These are phyloP conservation scores for Solioccasus polychromus DNA, from an alignment of 768 basidiomycete genomes.

Conservation along the genomic window DNA sequence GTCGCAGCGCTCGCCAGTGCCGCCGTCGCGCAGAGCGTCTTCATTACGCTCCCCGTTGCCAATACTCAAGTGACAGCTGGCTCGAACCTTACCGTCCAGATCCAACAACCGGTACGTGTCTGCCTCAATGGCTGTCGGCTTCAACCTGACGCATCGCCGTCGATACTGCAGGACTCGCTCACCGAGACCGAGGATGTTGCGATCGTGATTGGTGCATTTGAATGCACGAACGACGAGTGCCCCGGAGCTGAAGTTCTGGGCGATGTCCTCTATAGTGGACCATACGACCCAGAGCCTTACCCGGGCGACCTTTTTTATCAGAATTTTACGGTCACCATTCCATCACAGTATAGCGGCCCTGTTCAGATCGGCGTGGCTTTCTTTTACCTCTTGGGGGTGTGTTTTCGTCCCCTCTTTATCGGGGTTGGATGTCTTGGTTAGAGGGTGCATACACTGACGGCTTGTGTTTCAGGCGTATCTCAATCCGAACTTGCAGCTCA, in stretches of 20 bases:
- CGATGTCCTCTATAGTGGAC: neutral
- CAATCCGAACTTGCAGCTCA: too few species aligned
- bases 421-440: neutral
- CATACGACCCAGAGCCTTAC: neutral
- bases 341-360: neutral
- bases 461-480: too few species aligned
- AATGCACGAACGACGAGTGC: neutral
- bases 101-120: constrained; percentile 40
- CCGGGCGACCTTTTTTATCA: too few species aligned
- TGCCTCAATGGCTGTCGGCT: too few species aligned
- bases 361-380: neutral
- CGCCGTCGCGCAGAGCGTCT: constrained; percentile 38
- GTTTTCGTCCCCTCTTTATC: neutral
- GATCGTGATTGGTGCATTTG: neutral
- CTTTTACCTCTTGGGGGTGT: constrained; percentile 4
- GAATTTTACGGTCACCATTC: constrained; percentile 1
- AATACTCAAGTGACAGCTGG: constrained; percentile 34
- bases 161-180: too few species aligned
- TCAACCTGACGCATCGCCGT: too few species aligned
- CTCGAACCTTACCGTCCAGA: constrained; percentile 32
- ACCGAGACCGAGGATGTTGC: neutral
- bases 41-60: constrained; percentile 35
- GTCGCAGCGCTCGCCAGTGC: constrained; percentile 5
- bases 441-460: constrained; percentile 2
- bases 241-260: constrained; percentile 4